Percentiles rank a stretch among this genome's conserved stretches.
These are phyloP conservation scores for Clarireedia hainanense DNA, from an alignment of 2,329 filamentous ascomycete species.

Conservation along the genomic window DNA sequence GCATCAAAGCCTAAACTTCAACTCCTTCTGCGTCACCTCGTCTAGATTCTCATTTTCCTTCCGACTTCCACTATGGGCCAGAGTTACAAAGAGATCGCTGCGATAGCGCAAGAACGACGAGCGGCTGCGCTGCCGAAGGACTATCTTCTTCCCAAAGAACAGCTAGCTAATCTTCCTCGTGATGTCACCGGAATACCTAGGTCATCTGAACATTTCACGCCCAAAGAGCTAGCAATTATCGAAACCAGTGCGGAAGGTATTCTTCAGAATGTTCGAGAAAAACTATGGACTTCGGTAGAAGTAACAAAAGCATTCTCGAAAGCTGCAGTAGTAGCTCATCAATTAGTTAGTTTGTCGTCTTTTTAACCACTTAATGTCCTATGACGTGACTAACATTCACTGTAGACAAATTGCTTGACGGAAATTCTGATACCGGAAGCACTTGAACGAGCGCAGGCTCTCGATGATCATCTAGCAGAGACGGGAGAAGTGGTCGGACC, in stretches of 20 bases:
- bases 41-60: no score
- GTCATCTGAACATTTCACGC: conserved; percentile 5
- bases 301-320: conserved; percentile 40
- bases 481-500: conserved; percentile 32
- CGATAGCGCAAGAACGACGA: conserved; percentile 30
- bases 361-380: not conserved
- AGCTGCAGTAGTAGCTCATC: conserved; percentile 40
- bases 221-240: conserved; percentile 21
- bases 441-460: conserved; percentile 40
- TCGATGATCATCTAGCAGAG: conserved; percentile 42
- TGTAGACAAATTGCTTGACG: conserved; percentile 50
- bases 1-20: no score
- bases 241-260: conserved; percentile 20
- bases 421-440: conserved; percentile 49
- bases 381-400: not conserved
- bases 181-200: conserved; percentile 1
- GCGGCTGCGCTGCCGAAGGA: conserved; percentile 27
- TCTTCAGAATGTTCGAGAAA: conserved; percentile 15
- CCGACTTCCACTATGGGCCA: conserved; percentile 22
- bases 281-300: conserved; percentile 25
- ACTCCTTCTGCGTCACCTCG: no score
- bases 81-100: conserved; percentile 32
- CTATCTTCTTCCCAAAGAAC: conserved; percentile 22
- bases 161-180: conserved; percentile 18
- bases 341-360: conserved; percentile 33